A percentile compares a stretch with the other conserved stretches of the same genome.
These are phyloP conservation scores for Hymenotorrendiella dingleyae DNA, from an alignment of 2,329 filamentous ascomycete genomes.

Conservation along the genomic window DNA sequence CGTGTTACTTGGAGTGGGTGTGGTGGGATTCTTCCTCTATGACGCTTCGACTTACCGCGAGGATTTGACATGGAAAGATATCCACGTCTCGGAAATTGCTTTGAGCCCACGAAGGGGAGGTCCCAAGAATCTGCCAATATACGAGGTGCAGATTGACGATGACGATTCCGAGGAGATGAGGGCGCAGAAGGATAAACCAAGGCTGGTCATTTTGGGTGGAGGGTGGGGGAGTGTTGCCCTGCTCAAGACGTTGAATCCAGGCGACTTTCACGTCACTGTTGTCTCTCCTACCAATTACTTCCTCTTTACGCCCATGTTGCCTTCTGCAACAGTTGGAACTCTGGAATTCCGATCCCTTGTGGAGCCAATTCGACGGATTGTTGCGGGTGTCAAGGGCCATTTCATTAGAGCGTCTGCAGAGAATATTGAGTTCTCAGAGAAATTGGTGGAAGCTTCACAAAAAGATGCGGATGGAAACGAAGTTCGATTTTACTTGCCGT, in stretches of 20 bases:
- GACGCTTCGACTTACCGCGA: constrained; percentile 88
- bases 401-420: constrained; percentile 84
- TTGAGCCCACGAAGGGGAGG: constrained; percentile 77
- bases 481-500: constrained; percentile 84
- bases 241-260: constrained; percentile 81
- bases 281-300: constrained; percentile 96
- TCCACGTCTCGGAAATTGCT: constrained; percentile 78
- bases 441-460: constrained; percentile 82
- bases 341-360: constrained; percentile 86
- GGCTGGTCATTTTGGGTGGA: constrained; percentile 84
- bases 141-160: constrained; percentile 82
- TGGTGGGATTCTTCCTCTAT: constrained; percentile 86
- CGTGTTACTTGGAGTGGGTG: constrained; percentile 58
- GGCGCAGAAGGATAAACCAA: constrained; percentile 78
- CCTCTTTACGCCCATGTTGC: constrained; percentile 95
- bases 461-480: constrained; percentile 64
- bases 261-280: constrained; percentile 93
- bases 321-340: constrained; percentile 93
- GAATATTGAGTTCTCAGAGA: constrained; percentile 85
- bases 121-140: constrained; percentile 91
- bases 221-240: constrained; percentile 94
- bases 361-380: constrained; percentile 83
- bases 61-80: constrained; percentile 58
- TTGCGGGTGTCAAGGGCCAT: constrained; percentile 73
- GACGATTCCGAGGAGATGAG: constrained; percentile 69